phyloP scores from a whole-genome alignment of 148 eudicot species.

The Nepenthes mirabilis region DNA sequence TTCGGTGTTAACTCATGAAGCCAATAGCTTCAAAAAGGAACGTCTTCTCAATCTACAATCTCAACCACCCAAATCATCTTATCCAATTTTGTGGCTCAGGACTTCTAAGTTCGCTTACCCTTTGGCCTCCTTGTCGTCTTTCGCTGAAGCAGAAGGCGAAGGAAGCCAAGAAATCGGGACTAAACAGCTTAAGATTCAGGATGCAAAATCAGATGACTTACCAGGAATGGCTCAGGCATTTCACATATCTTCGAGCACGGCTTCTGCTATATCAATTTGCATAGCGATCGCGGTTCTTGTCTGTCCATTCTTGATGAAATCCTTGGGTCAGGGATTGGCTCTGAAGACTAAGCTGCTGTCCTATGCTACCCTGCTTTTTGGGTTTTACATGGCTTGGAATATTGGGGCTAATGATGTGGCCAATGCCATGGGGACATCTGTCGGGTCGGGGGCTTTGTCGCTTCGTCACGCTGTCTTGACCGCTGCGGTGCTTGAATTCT shows the following conservation, averaged over 20 bases:
- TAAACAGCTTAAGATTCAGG: conserved; percentile 5
- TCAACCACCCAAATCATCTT: conserved; percentile 15
- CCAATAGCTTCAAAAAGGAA: conserved; percentile 16
- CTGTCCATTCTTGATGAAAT: conserved; percentile 65
- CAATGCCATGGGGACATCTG: conserved; percentile 96
- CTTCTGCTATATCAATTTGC: conserved; percentile 60
- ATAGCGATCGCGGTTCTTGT: conserved; percentile 70
- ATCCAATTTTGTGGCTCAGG: conserved; percentile 27
- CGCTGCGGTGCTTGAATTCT: conserved; percentile 81
- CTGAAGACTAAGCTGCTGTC: conserved; percentile 58
- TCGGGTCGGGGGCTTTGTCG: conserved; percentile 84
- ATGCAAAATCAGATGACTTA: conserved; percentile 16
- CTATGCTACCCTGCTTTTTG: conserved; percentile 56
- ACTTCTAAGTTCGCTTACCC: conserved; percentile 28
- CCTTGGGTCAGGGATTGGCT: conserved; percentile 45
- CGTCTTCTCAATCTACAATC: conserved; percentile 21
- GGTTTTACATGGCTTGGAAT: conserved; percentile 97
- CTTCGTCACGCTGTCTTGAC: conserved; percentile 75
- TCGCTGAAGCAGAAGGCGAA: conserved; percentile 47
- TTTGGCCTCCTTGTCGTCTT: conserved; percentile 60
- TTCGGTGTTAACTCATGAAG: conserved; percentile 5
- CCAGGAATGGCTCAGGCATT: conserved; percentile 85
- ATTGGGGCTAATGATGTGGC: conserved; percentile 98
- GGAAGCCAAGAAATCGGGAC: conserved; percentile 14
- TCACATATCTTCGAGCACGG: conserved; percentile 59